Evolutionary conservation across 495 filamentous ascomycete species (phyloP).

Genomic region (Penicillium roqueforti): DNA sequence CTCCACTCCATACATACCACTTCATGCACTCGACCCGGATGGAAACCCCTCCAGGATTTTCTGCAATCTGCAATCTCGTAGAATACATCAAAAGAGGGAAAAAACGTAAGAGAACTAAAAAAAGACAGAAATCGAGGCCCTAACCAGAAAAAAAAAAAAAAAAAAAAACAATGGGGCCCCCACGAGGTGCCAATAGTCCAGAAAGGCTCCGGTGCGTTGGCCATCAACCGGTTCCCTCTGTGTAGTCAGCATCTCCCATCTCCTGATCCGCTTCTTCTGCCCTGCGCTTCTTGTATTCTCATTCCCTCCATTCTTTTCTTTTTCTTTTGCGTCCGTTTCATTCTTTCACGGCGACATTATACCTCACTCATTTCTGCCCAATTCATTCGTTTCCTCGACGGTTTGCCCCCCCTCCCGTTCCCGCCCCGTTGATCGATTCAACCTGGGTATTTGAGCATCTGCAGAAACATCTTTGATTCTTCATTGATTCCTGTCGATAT

Average conservation of each 20-base stretch:
- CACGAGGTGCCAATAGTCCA: conserved; percentile 21
- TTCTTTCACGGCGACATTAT: conserved; percentile 39
- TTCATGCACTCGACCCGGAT: neutral
- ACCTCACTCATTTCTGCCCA: conserved; percentile 27
- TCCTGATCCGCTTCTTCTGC: conserved; percentile 27
- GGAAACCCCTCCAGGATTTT: neutral
- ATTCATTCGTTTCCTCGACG: conserved; percentile 30
- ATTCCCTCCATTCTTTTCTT: conserved; percentile 23
- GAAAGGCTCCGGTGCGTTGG: neutral
- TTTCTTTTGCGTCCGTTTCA: conserved; percentile 37
- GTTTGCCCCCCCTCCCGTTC: conserved; percentile 19
- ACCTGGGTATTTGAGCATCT: conserved; percentile 18
- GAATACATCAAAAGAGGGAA: neutral
- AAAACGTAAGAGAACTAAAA: neutral
- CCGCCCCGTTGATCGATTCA: conserved; percentile 31
- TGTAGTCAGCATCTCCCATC: conserved; percentile 32
- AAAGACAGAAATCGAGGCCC: conserved; percentile 11
- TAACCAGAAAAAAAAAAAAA: conserved; percentile 1
- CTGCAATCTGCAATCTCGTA: neutral
- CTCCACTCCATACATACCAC: neutral
- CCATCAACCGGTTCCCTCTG: neutral
- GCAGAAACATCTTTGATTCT: conserved; percentile 9
- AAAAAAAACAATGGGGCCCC: conserved; percentile 8
- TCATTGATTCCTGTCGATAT: conserved; percentile 9
- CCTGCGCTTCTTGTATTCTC: conserved; percentile 23